Base-by-base conservation (phyloP, 768 basidiomycete genomes). In the Lyophyllum shimeji region DNA sequence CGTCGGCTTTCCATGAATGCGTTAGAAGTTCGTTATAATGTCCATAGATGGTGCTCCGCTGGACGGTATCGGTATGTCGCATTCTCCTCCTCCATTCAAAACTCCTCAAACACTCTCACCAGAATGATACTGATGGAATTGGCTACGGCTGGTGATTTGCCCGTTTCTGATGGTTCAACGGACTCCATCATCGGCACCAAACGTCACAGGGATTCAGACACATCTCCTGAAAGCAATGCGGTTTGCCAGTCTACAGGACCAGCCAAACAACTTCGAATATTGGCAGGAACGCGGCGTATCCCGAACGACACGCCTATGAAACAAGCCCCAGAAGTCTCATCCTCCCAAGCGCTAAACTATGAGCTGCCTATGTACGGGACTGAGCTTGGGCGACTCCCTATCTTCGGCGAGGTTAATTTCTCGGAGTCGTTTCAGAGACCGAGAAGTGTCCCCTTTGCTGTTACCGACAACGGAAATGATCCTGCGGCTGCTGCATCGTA, bases 331-430 rank as follows among this genome's bases (percentile, higher is more conserved):
- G 58, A 65, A 1, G 53, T 58, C 9, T 63, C 18, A 0, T 49
- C 40, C 46, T 45, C 45, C 7, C 45, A 55, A 27, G 51, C 62
- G 13, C 46, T 59, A 33, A 63, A 69, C 47, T 72, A 72, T 55
- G 65, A 74, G 15, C 70, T 86, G 3, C 84, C 85, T 0, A 76
- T 83, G 63, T 81, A 84, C 61, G 79, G 76, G 62, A 78, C 78
- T 45, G 84, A 86, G 52, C 69, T 86, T 7, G 85, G 83, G 2
- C 71, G 81, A 39, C 67, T 86, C 0, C 85, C 85, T 1, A 65
- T 76, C 4, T 75, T 74, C 56, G 75, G 75, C 2, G 73, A 76
- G 56, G 73, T 76, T 56, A 74, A 67, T 44, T 75, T 74, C 45
- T 63, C 66, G 1, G 73, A 74, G 46, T 63, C 68, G 29, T 27